Conservation (phyloP, 371 early-diverging fungal species). For the Rhizopus sp. region DNA sequence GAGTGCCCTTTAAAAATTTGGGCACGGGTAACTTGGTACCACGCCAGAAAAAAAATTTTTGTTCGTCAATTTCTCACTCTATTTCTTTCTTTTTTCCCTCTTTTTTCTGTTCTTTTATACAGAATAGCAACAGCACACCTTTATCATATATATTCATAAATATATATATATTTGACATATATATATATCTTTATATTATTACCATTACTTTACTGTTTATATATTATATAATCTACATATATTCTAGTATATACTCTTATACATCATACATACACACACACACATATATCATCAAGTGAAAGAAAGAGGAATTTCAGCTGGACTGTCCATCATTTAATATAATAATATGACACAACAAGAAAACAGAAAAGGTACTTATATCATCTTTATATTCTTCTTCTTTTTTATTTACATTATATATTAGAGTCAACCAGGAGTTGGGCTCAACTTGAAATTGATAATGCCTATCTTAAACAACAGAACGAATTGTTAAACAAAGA, state of each 20-base stretch:
- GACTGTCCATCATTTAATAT: not conserved
- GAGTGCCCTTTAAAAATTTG: not conserved
- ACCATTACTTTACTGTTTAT: not conserved
- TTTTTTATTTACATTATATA: not conserved
- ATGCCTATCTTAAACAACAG: slow-evolving; percentile 44
- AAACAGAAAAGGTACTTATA: not conserved
- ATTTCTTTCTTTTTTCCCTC: not conserved
- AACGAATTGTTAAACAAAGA: slow-evolving; percentile 43
- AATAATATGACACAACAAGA: not conserved
- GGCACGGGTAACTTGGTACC: not conserved
- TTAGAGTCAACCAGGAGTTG: slow-evolving; percentile 14
- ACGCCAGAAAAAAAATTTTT: not conserved
- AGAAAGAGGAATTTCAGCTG: not conserved
- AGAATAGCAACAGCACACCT: too few relatives aligned
- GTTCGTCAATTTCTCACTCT: not conserved
- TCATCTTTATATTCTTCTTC: too few relatives aligned
- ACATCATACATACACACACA: not conserved
- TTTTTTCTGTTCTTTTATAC: too few relatives aligned
- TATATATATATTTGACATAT: too few relatives aligned
- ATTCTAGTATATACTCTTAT: too few relatives aligned
- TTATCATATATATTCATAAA: too few relatives aligned
- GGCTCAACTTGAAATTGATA: slow-evolving; percentile 41
- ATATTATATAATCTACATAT: not conserved
- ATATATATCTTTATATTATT: too few relatives aligned
- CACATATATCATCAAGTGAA: not conserved